Conservation (phyloP, 441 rosid species). For the Brassica balearica region DNA sequence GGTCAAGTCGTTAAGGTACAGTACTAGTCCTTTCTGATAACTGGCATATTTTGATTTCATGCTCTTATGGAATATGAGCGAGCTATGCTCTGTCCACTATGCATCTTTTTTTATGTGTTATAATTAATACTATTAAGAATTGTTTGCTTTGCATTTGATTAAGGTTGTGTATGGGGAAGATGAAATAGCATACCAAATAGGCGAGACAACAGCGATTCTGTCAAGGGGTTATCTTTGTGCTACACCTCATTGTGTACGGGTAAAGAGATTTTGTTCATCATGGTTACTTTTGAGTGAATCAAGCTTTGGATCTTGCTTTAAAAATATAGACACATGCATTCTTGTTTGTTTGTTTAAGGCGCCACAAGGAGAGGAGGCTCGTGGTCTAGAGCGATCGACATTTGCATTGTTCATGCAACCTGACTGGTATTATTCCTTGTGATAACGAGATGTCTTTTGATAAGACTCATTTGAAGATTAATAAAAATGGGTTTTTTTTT, state of each 20-base stretch:
- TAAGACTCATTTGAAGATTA: not conserved
- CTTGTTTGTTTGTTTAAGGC: constrained; percentile 56
- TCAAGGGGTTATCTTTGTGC: constrained; percentile 90
- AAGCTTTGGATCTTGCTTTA: not conserved
- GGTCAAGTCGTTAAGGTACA: constrained; percentile 86
- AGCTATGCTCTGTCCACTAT: not conserved
- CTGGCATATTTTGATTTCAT: not conserved
- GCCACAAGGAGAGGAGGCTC: constrained; percentile 74
- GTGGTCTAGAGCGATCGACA: constrained; percentile 79
- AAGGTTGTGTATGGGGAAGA: constrained; percentile 84
- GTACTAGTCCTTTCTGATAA: constrained; percentile 19
- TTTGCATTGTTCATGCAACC: constrained; percentile 99
- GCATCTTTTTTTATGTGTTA: not conserved
- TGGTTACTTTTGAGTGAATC: constrained; percentile 8
- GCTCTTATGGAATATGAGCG: not conserved
- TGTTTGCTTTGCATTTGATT: constrained; percentile 16
- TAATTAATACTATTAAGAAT: not conserved
- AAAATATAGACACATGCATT: not conserved
- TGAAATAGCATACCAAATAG: constrained; percentile 95
- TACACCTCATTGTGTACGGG: constrained; percentile 96
- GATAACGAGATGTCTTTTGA: not conserved
- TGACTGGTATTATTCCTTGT: constrained; percentile 65
- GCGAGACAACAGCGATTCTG: constrained; percentile 87
- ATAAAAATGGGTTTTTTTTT: not conserved
- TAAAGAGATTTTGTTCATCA: constrained; percentile 36